Conservation (phyloP, 345 rosid genomes). For the Moringa oleifera region DNA sequence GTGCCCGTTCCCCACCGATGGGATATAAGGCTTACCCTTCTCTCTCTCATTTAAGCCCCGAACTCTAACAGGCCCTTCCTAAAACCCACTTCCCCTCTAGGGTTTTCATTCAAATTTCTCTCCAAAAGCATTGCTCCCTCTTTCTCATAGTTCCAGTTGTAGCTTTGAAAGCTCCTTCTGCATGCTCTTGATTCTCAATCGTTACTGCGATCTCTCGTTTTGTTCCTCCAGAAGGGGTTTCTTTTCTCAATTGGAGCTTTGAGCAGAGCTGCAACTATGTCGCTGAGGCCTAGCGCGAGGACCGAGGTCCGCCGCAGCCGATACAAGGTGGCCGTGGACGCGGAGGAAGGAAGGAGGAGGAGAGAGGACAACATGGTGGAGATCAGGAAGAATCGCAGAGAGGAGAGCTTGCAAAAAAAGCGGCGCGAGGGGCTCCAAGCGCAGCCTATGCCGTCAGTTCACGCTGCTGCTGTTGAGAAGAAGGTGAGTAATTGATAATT, state of each 20-base stretch:
- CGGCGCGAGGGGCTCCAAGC: slow-evolving; percentile 76
- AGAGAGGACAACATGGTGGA: slow-evolving; percentile 92
- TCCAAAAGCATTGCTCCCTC: background rate
- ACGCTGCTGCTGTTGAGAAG: slow-evolving; percentile 51
- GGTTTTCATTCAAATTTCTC: background rate
- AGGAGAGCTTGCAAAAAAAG: slow-evolving; percentile 85
- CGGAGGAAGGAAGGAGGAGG: slow-evolving; percentile 82
- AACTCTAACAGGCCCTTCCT: background rate
- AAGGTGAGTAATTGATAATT: slow-evolving; percentile 35
- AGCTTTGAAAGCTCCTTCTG: no score
- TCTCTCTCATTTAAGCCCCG: background rate
- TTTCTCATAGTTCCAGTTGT: background rate
- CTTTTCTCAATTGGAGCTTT: no score
- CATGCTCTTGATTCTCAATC: background rate
- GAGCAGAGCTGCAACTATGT: slow-evolving; percentile 30
- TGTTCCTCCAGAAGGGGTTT: no score
- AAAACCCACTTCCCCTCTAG: background rate
- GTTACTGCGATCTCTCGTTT: background rate
- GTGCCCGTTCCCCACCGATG: background rate
- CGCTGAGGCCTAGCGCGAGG: slow-evolving; percentile 71
- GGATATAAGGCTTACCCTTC: background rate
- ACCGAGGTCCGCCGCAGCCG: slow-evolving; percentile 67
- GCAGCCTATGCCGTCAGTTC: slow-evolving; percentile 33
- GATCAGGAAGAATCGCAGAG: slow-evolving; percentile 83
- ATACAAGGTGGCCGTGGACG: slow-evolving; percentile 82